Base-by-base conservation (phyloP, 2,329 filamentous ascomycete genomes). In the Curvularia lunata region DNA sequence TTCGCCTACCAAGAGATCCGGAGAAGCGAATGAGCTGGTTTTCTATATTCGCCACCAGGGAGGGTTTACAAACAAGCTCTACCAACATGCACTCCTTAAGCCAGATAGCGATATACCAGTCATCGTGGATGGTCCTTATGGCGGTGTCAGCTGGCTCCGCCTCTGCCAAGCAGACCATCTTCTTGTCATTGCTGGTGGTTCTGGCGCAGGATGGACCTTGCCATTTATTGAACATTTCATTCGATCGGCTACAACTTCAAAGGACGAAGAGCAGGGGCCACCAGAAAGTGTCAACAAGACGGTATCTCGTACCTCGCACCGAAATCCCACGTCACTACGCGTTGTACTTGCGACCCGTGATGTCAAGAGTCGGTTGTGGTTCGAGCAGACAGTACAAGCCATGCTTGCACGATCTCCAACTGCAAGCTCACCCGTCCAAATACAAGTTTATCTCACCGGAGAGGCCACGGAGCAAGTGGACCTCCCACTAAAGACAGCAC, bases 91-190 rank as follows among this genome's bases (percentile, higher is more conserved):
- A 13, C 52, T 50, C 10, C 47, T 59, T 6, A 52, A 61, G 6
- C 56, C 62, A 0, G 75, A 72, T 0, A 53, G 64, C 0, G 62
- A 70, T 0, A 72, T 84, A 1, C 75, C 77, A 0, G 82, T 87
- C 0, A 68, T 85, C 1, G 59, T 88, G 0, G 85, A 88, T 40
- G 85, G 86, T 0, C 85, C 85, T 0, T 87, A 87, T 55, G 84
- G 86, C 0, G 85, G 85, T 0, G 68, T 85, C 18, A 77, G 78
- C 45, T 34, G 63, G 25, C 48, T 60, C 16, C 48, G 50, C 18
- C 56, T 58, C 9, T 67, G 80, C 13, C 63, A 69, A 0, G 70
- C 71, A 0, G 79, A 84, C 47, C 72, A 71, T 7, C 69, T 75
- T 0, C 67, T 88, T 0, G 69, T 86, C 16, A 70, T 87, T 4